A percentile compares a stretch with the other conserved stretches of the same genome.
Conservation (phyloP, 139 green algal species). For the Deuterostichococcus epilithicus region DNA sequence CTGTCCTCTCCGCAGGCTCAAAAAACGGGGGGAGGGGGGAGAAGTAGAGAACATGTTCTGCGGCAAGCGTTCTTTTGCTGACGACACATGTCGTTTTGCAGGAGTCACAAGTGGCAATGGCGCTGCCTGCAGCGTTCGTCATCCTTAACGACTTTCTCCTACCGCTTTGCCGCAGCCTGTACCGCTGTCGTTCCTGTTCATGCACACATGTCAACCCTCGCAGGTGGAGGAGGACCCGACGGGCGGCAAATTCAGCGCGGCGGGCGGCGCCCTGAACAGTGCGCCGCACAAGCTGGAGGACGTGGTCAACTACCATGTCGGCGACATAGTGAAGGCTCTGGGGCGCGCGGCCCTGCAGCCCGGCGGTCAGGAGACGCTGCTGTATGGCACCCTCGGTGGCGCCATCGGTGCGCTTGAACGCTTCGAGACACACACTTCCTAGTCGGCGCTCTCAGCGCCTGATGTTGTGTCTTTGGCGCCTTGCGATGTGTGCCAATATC, state of each 20-base stretch:
- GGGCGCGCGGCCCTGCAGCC: slow-evolving; percentile 68
- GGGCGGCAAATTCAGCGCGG: slow-evolving; percentile 76
- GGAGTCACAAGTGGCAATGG: too few relatives aligned
- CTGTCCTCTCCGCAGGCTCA: too few relatives aligned
- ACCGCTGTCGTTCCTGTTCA: too few relatives aligned
- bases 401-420: slow-evolving; percentile 60
- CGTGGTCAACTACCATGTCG: slow-evolving; percentile 88
- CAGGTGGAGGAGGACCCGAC: slow-evolving; percentile 97
- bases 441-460: too few relatives aligned
- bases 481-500: too few relatives aligned
- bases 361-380: slow-evolving; percentile 74
- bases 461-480: too few relatives aligned
- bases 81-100: too few relatives aligned
- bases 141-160: too few relatives aligned
- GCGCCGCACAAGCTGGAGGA: slow-evolving; percentile 88
- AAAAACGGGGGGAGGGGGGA: not conserved
- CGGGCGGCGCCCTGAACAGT: slow-evolving; percentile 69
- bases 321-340: slow-evolving; percentile 86
- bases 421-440: too few relatives aligned
- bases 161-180: too few relatives aligned
- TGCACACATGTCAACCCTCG: too few relatives aligned
- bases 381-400: slow-evolving; percentile 87
- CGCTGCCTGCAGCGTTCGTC: too few relatives aligned
- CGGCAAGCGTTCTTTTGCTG: not conserved
- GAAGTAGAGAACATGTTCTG: not conserved